These are phyloP conservation scores for Tolypocladium ophioglossoides DNA, from an alignment of 2,329 filamentous ascomycete genomes.

Conservation along the genomic window DNA sequence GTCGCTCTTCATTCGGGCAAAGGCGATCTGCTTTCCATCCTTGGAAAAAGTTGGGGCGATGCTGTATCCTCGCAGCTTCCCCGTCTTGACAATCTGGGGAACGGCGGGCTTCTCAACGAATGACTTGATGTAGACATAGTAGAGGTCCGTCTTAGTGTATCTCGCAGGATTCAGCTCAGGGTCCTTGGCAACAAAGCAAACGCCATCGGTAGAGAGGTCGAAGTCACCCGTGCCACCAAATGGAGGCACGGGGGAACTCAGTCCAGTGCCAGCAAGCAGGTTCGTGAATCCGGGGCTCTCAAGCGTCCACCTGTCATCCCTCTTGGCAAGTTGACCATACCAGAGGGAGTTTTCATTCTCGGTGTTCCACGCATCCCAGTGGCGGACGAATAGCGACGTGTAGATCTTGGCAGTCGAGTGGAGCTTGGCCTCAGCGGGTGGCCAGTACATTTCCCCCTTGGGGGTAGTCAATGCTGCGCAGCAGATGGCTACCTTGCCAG, in stretches of 20 bases:
- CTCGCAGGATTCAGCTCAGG: slow-evolving; percentile 59
- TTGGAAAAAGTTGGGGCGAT: slow-evolving; percentile 62
- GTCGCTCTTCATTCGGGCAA: slow-evolving; percentile 65
- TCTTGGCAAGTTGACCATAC: slow-evolving; percentile 51
- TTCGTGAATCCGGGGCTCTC: slow-evolving; percentile 44
- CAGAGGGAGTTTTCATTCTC: slow-evolving; percentile 63
- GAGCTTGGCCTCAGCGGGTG: slow-evolving; percentile 47
- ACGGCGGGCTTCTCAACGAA: slow-evolving; percentile 45
- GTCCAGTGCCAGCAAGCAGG: slow-evolving; percentile 45
- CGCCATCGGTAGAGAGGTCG: slow-evolving; percentile 54
- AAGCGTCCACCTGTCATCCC: slow-evolving; percentile 28
- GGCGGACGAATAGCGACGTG: slow-evolving; percentile 63
- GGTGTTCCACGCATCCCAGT: slow-evolving; percentile 71
- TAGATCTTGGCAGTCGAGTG: slow-evolving; percentile 61
- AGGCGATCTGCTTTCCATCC: slow-evolving; percentile 60
- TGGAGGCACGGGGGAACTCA: slow-evolving; percentile 61
- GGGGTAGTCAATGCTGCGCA: slow-evolving; percentile 56
- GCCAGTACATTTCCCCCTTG: slow-evolving; percentile 59
- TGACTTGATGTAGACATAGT: slow-evolving; percentile 54
- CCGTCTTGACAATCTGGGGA: slow-evolving; percentile 43
- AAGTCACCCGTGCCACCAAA: slow-evolving; percentile 78
- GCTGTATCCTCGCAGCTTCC: slow-evolving; percentile 52
- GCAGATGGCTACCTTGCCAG: slow-evolving; percentile 41
- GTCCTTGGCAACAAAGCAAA: slow-evolving; percentile 68
- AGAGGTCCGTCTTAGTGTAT: slow-evolving; percentile 75